Conservation (phyloP, 2,329 filamentous ascomycete species). For the Aspergillus hortae region DNA sequence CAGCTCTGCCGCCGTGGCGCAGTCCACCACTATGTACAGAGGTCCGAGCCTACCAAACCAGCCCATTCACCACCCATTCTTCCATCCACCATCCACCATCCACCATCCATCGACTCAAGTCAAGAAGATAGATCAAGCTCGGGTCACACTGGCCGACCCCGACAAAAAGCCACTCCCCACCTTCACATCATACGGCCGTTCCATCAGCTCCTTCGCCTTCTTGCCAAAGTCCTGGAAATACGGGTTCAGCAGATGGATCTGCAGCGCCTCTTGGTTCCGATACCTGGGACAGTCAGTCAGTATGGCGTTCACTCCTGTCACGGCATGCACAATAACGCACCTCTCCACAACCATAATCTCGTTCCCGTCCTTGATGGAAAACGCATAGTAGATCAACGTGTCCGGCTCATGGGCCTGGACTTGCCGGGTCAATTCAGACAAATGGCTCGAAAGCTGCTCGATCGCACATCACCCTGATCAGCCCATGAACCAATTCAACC, state of each 20-base stretch:
- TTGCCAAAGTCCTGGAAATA: constrained; percentile 22
- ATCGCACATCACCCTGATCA: background rate
- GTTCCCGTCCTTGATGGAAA: constrained; percentile 22
- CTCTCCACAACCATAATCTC: constrained; percentile 34
- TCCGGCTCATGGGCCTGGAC: constrained; percentile 31
- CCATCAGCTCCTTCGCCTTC: constrained; percentile 15
- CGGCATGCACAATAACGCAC: constrained; percentile 11
- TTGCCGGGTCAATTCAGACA: constrained; percentile 24
- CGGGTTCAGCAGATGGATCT: constrained; percentile 20
- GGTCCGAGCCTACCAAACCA: background rate
- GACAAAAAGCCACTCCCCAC: constrained; percentile 18
- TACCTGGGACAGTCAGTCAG: constrained; percentile 19
- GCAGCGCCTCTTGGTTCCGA: constrained; percentile 22
- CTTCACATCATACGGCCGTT: constrained; percentile 22
- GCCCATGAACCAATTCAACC: background rate
- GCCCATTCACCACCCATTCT: background rate
- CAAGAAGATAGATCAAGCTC: constrained; percentile 12
- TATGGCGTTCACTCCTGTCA: background rate
- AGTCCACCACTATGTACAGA: too few relatives aligned
- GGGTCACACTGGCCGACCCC: constrained; percentile 19
- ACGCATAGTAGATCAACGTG: constrained; percentile 29
- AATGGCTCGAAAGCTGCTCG: constrained; percentile 21
- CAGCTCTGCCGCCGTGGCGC: too few relatives aligned
- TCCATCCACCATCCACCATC: background rate
- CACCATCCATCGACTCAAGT: background rate